Conservation (phyloP, 805 yeast genomes). For the Cyberlindnera maclurae region DNA sequence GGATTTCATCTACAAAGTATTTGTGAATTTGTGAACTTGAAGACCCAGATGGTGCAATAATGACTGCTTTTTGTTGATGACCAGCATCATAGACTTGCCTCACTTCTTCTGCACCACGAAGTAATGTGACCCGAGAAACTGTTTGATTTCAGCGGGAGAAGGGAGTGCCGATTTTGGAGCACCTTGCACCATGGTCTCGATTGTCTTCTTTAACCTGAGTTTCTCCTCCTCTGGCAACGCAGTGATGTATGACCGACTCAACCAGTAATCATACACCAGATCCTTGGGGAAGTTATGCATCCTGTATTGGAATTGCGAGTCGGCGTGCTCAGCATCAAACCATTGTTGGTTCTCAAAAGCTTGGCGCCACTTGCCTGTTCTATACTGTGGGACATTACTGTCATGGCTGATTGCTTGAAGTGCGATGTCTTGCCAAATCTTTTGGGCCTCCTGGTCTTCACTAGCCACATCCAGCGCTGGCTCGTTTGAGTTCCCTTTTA, state of each 20-base stretch:
- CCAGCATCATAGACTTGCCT: no score
- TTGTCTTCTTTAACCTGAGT: conserved; percentile 23
- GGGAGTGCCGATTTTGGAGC: not conserved
- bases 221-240: conserved; percentile 32
- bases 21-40: conserved; percentile 4
- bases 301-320: conserved; percentile 29
- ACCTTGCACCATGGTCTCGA: conserved; percentile 22
- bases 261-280: conserved; percentile 43
- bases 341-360: conserved; percentile 27
- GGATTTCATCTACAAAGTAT: conserved; percentile 18
- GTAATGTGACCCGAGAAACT: conserved; percentile 19
- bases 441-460: conserved; percentile 1
- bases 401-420: conserved; percentile 27
- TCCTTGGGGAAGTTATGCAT: conserved; percentile 28
- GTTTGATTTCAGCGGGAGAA: conserved; percentile 10
- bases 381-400: conserved; percentile 47
- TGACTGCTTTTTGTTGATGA: no score
- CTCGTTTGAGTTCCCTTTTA: conserved; percentile 11
- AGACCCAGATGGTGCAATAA: no score
- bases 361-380: conserved; percentile 40
- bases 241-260: conserved; percentile 48
- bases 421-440: conserved; percentile 14
- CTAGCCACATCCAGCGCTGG: not conserved
- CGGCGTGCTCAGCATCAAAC: conserved; percentile 28
- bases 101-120: conserved; percentile 10